Conservation (phyloP, 768 basidiomycete species). For the Trametes elegans region DNA sequence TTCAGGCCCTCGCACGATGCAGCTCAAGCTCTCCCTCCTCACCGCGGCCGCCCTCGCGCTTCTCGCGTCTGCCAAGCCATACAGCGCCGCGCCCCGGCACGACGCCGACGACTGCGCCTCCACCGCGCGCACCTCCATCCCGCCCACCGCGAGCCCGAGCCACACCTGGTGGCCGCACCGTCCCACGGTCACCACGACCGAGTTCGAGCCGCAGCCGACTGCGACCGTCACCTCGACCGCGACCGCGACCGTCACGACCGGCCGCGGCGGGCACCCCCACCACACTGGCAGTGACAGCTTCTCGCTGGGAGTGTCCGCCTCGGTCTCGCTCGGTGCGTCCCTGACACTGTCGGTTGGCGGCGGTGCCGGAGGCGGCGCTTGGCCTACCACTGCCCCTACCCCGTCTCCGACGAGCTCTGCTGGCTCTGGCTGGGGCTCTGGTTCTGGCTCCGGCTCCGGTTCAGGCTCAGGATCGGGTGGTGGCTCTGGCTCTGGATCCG, state of each 20-base stretch:
- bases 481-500: background rate
- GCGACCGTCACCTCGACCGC: conserved; percentile 1
- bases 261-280: background rate
- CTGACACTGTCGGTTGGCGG: no score
- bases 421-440: background rate
- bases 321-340: background rate
- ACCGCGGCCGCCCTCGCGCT: conserved; percentile 4
- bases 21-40: conserved; percentile 8
- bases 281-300: no score
- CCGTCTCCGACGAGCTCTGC: background rate
- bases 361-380: no score
- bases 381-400: background rate
- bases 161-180: background rate
- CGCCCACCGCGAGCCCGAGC: background rate
- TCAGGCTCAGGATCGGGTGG: background rate
- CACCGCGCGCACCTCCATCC: background rate
- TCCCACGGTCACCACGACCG: background rate
- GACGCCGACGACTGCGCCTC: background rate
- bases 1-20: background rate
- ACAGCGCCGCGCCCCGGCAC: background rate
- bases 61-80: conserved; percentile 5
- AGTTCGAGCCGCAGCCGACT: conserved; percentile 1
- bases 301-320: no score
- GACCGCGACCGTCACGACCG: background rate
- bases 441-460: background rate